These are phyloP conservation scores for Entophlyctis helioformis DNA, from an alignment of 192 early-diverging fungal species.

Conservation along the genomic window DNA sequence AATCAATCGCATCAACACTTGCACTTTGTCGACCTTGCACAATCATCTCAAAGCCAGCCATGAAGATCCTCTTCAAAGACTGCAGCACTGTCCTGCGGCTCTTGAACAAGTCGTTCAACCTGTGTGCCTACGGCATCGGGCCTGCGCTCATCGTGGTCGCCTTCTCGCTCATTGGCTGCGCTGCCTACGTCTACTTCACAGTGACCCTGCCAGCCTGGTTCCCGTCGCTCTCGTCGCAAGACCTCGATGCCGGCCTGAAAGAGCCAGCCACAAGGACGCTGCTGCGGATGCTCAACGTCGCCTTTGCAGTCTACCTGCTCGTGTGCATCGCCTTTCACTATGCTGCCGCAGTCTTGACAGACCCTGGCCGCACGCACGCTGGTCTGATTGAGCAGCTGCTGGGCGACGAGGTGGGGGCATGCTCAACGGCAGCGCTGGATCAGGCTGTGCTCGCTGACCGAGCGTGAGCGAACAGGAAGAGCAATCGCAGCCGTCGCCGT, in stretches of 20 bases:
- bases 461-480: neutral
- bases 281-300: neutral
- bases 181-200: constrained; percentile 14
- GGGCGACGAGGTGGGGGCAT: too few species aligned
- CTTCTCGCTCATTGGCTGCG: constrained; percentile 5
- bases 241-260: too few species aligned
- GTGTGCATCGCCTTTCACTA: constrained; percentile 24
- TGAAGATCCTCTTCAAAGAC: too few species aligned
- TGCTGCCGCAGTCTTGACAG: constrained; percentile 12
- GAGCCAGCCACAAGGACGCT: neutral
- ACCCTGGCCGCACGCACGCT: constrained; percentile 11
- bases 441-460: neutral
- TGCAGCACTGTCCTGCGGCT: too few species aligned
- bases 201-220: constrained; percentile 12
- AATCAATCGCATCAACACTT: too few species aligned
- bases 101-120: too few species aligned
- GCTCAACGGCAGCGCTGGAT: neutral
- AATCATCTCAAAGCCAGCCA: too few species aligned
- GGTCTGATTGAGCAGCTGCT: too few species aligned
- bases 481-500: neutral
- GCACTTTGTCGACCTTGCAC: too few species aligned
- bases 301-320: constrained; percentile 17
- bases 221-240: neutral
- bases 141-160: constrained; percentile 15
- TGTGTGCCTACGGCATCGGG: constrained; percentile 6